Base-by-base conservation (phyloP, 2,329 filamentous ascomycete genomes). In the Aphanoascus verrucosus region DNA sequence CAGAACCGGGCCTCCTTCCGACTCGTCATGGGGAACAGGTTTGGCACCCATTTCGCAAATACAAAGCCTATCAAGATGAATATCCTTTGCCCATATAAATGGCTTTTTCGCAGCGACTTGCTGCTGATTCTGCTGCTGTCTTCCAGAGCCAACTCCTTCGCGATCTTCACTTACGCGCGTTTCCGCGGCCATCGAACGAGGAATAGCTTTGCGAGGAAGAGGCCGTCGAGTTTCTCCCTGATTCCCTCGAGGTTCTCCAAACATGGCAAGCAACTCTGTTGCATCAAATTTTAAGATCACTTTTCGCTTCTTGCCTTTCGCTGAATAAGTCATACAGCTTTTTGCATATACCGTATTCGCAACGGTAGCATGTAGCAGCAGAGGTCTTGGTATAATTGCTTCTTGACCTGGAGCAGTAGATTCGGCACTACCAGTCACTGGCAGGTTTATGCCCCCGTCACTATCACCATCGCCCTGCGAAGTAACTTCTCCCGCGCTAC, bases 11-110 rank as follows among this genome's bases (percentile, higher is more conserved):
- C 76, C 73, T 17, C 65, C 62, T 12, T 57, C 55, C n/a, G 56
- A 46, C 17, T 63, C 61, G 17, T 62, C 64, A 0, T 70, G 70
- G 35, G 77, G 70, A 28, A 80, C 71, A 61, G 79, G 82, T 74
- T 83, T 85, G 8, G 88, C 88, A 0, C 90, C 88, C 90, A 96
- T 95, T 64, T 81, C 82, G 65, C 88, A 96, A 37, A 96, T 83
- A 47, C 84, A 82, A 40, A 96, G 70, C 55, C 74, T 79, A 54
- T 88, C 81, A n/a, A 95, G 65, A 14, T 73, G 71, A 20, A 91
- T 72, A 49, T 80, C 71, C 52, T 81, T 73, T 60, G 86, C 82
- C 88, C 89, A 96, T 0, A 82, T 67, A 58, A 82, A 82, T 0
- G 68, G 65, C 5, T 31, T 37, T 50, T 14, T 78, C 74, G n/a